Evolutionary conservation across 805 yeast genomes (phyloP), one percentile per base, ranked within the genome.

Genomic region (Ogataea populi-albae): DNA sequence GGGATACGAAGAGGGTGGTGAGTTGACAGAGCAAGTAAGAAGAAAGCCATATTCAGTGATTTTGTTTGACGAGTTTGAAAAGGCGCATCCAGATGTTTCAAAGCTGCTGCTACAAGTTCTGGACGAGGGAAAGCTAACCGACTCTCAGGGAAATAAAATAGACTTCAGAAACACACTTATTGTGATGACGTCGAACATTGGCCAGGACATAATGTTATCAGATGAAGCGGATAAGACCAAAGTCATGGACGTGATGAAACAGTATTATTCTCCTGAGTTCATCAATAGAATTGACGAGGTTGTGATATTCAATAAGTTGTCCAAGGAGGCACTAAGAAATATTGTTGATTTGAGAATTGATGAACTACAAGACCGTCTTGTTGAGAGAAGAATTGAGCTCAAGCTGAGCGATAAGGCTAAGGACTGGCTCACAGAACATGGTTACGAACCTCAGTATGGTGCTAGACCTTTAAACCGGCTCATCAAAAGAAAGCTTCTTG

Each of bases 131-230:
- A 78, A 84, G 35, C 71, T 91, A 49, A 91, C 98, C 0, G 98
- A 91, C 58, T 83, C 96, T 2, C 95, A 88, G 54, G 98, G 98
- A 20, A 86, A 88, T 41, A 84, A 82, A 47, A 87, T 93, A 32
- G 97, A 93, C 59, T 91, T 91, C 77, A 77, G 89, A 48, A 93
- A 93, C 60, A 86, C 98, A 0, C 84, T 91, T 38, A 87, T 91
- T 52, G 95, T 93, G 10, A 87, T 91, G 96, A 91, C 98, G 0
- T 86, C 96, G 2, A 91, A 91, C 60, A 86, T 93, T 51, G 98
- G 98, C 6, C 98, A 93, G 61, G 96, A 89, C 46, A 73, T 85
- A 27, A 69, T 93, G 48, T 62, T 88, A 27, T 69, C 79, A 17
- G 95, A 86, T 49, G 63, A 77, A n/a, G 68, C 68, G 22, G 80